Base-by-base conservation (phyloP, 176 grass and related monocot species). In the Rhynchospora breviuscula region DNA sequence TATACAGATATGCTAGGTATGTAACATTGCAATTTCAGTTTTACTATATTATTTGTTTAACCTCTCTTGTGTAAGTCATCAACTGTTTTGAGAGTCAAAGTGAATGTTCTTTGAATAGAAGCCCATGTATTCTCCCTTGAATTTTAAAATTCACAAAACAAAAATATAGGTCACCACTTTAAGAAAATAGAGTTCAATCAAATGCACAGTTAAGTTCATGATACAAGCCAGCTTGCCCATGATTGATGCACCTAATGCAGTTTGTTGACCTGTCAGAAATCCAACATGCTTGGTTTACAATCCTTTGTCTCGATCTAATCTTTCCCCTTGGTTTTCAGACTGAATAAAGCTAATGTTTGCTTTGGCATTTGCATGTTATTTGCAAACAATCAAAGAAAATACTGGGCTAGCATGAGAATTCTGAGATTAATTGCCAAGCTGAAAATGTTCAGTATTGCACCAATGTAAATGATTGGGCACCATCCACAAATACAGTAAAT, bases 51-150 rank as follows among this genome's bases (percentile, higher is more conserved):
- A 98, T 95, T 29, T 91, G 95, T 98, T 17, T 92, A 92, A 33
- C 95, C 95, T 62, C 86, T 91, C 90, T 98, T 98, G 79, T 98
- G 96, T 89, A 98, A 90, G 40, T 95, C 96, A 83, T 91, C 91
- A 43, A 98, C 93, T 12, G 73, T 77, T 84, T 95, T 98, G 35
- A 88, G 89, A 59, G 88, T 90, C 84, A 98, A 88, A 79, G 67
- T 61, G 46, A 95, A 91, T 93, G 51, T 98, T 98, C 63, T 88
- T 76, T 57, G 96, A 89, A 79, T 98, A 98, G 77, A 98, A 98
- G 72, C 96, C 96, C 85, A 49, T 90, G 54, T 98, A 98, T 40
- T 92, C 96, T 91, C 92, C 96, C 96, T 98, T 57, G 14, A 54
- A 83, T 60, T 66, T 83, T 29, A 29, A 63, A 67, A 60, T 51